Percentiles rank a stretch among this genome's conserved stretches.
These are phyloP conservation scores for Fonsecaea multimorphosa DNA, from an alignment of 2,329 filamentous ascomycete genomes.

Conservation along the genomic window DNA sequence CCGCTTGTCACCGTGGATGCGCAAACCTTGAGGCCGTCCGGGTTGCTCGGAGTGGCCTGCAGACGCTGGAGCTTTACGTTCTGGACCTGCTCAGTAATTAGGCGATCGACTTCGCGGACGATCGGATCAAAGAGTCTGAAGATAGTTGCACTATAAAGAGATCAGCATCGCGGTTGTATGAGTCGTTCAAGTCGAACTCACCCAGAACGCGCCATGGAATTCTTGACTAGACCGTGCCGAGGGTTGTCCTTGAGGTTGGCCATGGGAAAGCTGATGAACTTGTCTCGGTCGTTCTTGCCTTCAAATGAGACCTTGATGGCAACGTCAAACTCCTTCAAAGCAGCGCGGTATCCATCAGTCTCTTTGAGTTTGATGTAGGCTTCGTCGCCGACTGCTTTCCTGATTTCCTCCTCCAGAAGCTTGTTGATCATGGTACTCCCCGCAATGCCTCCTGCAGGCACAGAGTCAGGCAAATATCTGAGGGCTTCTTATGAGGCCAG, in stretches of 20 bases:
- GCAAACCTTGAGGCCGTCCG: background rate
- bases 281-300: background rate
- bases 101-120: background rate
- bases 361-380: background rate
- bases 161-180: background rate
- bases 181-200: background rate
- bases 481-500: too few species aligned
- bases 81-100: background rate
- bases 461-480: too few species aligned
- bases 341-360: background rate
- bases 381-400: background rate
- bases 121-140: background rate
- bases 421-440: background rate
- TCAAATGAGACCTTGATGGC: background rate
- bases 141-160: background rate
- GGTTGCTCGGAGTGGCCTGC: background rate
- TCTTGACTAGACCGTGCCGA: background rate
- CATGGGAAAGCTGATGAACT: conserved; percentile 10
- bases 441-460: background rate
- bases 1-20: too few species aligned
- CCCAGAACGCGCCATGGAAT: background rate
- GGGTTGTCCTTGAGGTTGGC: conserved; percentile 10
- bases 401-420: background rate
- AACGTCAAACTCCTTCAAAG: background rate
- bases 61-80: background rate